phyloP scores from a whole-genome alignment of 2,329 filamentous ascomycete species.

The Sclerotinia trifoliorum region DNA sequence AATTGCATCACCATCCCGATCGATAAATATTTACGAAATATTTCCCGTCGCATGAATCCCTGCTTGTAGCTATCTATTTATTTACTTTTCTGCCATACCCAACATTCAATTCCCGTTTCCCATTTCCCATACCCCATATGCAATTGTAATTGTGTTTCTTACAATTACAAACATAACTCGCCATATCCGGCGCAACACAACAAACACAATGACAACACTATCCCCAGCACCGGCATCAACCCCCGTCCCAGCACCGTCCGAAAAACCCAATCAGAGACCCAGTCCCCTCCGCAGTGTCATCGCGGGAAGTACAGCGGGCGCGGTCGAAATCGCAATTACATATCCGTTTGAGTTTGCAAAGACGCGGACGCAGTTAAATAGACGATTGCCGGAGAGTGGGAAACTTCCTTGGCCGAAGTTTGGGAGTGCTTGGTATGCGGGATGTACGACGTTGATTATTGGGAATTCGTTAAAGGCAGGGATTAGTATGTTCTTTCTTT shows the following conservation, averaged over 20 bases:
- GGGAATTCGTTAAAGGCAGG: conserved; percentile 96
- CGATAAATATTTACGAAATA: not conserved
- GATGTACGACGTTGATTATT: conserved; percentile 94
- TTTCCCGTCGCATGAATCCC: not conserved
- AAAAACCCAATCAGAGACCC: conserved; percentile 53
- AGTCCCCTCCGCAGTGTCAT: conserved; percentile 86
- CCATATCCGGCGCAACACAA: not conserved
- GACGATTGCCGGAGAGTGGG: conserved; percentile 72
- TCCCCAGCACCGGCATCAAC: conserved; percentile 25
- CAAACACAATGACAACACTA: not conserved
- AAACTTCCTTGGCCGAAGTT: conserved; percentile 96
- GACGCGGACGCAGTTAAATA: conserved; percentile 90
- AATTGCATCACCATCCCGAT: conserved; percentile 1
- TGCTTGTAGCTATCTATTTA: not conserved
- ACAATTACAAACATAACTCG: not conserved
- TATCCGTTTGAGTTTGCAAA: conserved; percentile 97
- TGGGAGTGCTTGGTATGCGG: conserved; percentile 93
- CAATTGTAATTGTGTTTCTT: not conserved
- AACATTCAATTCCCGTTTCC: not conserved
- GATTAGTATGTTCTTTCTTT: conserved; percentile 63
- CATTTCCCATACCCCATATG: not conserved
- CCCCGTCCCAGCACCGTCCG: conserved; percentile 16
- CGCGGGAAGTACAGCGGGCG: conserved; percentile 89
- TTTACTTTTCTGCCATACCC: too few species aligned
- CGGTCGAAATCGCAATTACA: conserved; percentile 73